A percentile compares a stretch with the other conserved stretches of the same genome.
Evolutionary conservation across 83 land plant genomes (phyloP).

Genomic region (Thuja plicata): DNA sequence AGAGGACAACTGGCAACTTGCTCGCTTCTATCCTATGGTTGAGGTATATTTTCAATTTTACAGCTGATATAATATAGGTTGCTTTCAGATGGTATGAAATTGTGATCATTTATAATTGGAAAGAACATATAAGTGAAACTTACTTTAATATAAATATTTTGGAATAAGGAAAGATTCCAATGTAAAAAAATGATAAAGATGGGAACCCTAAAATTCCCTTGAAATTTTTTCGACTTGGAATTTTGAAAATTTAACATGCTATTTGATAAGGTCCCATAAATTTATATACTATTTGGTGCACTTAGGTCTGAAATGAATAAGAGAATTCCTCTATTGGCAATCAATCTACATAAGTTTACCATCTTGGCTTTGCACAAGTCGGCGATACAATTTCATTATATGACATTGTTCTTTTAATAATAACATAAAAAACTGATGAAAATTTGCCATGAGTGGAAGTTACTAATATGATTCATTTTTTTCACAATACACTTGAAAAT

Average conservation of each 20-base stretch:
- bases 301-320: not conserved
- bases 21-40: constrained; percentile 90
- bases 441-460: not conserved
- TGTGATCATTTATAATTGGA: not conserved
- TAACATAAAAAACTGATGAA: not conserved
- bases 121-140: not conserved
- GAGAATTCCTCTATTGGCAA: not conserved
- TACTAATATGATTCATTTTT: not conserved
- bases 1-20: constrained; percentile 73
- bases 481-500: not conserved
- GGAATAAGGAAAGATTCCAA: not conserved
- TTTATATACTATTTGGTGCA: not conserved
- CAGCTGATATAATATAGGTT: not conserved
- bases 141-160: not conserved
- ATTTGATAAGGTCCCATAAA: not conserved
- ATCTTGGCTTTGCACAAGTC: not conserved
- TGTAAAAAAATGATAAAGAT: not conserved
- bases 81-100: not conserved
- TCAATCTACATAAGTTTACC: not conserved
- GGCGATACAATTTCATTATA: not conserved
- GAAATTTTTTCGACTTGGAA: not conserved
- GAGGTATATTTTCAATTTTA: constrained; percentile 54
- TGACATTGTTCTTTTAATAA: not conserved
- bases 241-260: not conserved
- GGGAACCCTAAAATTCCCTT: not conserved